These are phyloP conservation scores for Malassezia psittaci DNA, from an alignment of 1,284 basidiomycete genomes.

Conservation along the genomic window DNA sequence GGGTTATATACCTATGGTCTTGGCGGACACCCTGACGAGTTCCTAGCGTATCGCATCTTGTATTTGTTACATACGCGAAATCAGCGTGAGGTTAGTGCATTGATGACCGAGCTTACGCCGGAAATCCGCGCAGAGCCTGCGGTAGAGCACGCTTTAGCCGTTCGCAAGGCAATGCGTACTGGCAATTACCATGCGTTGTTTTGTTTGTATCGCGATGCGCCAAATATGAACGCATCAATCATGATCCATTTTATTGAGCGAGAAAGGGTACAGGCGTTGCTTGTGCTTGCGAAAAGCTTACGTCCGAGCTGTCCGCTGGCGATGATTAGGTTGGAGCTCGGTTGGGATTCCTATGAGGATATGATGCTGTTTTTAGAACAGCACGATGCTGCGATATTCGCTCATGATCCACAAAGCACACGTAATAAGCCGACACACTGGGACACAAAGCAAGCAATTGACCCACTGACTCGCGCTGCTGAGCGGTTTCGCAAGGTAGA, in stretches of 20 bases:
- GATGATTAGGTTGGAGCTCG: slow-evolving; percentile 71
- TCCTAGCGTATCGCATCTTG: slow-evolving; percentile 91
- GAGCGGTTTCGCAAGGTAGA: slow-evolving; percentile 53
- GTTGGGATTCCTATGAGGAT: slow-evolving; percentile 62
- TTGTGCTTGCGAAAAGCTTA: slow-evolving; percentile 61
- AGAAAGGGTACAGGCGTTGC: slow-evolving; percentile 74
- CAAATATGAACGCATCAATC: slow-evolving; percentile 96
- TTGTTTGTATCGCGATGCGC: slow-evolving; percentile 68
- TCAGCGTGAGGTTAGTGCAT: slow-evolving; percentile 88
- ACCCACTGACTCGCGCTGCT: slow-evolving; percentile 49
- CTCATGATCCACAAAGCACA: slow-evolving; percentile 19
- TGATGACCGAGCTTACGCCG: slow-evolving; percentile 86
- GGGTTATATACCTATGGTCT: slow-evolving; percentile 85
- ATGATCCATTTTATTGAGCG: slow-evolving; percentile 97
- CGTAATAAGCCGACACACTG: slow-evolving; percentile 39
- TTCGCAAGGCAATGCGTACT: slow-evolving; percentile 76
- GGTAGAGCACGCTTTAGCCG: slow-evolving; percentile 76
- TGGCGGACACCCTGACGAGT: slow-evolving; percentile 81
- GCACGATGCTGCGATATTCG: slow-evolving; percentile 63
- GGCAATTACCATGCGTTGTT: slow-evolving; percentile 92
- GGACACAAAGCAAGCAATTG: slow-evolving; percentile 52
- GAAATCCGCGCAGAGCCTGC: slow-evolving; percentile 69
- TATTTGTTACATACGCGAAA: slow-evolving; percentile 91
- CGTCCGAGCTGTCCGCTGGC: slow-evolving; percentile 56
- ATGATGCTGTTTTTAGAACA: slow-evolving; percentile 62